Percentiles rank a stretch among this genome's conserved stretches.
These are phyloP conservation scores for Suhomyces chickasaworum DNA, from an alignment of 1,139 yeast species.

Conservation along the genomic window DNA sequence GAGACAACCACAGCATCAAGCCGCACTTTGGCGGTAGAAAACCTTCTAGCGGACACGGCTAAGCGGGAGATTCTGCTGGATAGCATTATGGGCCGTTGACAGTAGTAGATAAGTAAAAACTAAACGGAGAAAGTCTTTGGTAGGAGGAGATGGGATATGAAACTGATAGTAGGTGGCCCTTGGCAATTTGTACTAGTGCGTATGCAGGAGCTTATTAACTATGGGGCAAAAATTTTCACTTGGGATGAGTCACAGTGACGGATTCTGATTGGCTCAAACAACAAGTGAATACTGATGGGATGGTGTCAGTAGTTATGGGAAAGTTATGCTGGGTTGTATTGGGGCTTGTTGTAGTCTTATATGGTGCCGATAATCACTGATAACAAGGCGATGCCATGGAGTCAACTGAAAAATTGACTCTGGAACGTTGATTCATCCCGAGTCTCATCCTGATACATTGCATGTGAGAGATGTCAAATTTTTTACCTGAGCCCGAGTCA, in stretches of 20 bases:
- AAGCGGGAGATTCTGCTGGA: constrained; percentile 10
- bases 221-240: constrained; percentile 11
- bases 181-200: constrained; percentile 3
- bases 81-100: constrained; percentile 8
- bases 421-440: constrained; percentile 1
- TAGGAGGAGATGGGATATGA: neutral
- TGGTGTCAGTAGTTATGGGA: neutral
- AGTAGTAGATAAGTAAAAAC: neutral
- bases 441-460: constrained; percentile 1
- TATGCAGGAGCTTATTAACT: constrained; percentile 9
- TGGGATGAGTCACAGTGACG: constrained; percentile 9
- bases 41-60: constrained; percentile 9
- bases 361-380: neutral
- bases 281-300: neutral
- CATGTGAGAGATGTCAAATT: neutral
- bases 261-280: constrained; percentile 7
- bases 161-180: neutral
- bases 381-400: neutral
- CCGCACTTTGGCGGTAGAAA: constrained; percentile 15
- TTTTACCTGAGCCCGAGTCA: neutral
- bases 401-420: constrained; percentile 4
- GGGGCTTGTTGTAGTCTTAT: neutral
- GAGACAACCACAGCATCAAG: constrained; percentile 46
- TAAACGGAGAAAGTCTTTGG: neutral
- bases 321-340: neutral